A percentile compares a stretch with the other conserved stretches of the same genome.
Evolutionary conservation across 345 rosid genomes (phyloP).

Genomic region (Lumnitzera racemosa): DNA sequence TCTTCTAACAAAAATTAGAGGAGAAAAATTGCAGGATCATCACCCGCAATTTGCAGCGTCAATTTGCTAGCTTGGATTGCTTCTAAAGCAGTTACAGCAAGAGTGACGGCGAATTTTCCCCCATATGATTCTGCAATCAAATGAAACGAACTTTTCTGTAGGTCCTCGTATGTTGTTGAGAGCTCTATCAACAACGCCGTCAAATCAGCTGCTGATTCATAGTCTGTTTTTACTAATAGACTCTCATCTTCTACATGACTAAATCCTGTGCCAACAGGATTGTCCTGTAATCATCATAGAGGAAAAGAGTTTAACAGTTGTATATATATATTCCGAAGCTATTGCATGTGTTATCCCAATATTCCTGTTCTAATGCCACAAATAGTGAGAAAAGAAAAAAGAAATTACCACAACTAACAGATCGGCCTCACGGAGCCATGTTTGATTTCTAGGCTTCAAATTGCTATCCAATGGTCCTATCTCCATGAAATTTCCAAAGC

Average conservation of each 20-base stretch:
- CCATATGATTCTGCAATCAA: slow-evolving; percentile 45
- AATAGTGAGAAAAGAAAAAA: neutral
- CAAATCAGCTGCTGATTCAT: slow-evolving; percentile 40
- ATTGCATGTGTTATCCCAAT: neutral
- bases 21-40: too few species aligned
- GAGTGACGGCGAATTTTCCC: slow-evolving; percentile 41
- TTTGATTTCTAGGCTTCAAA: slow-evolving; percentile 26
- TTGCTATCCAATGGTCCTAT: slow-evolving; percentile 32
- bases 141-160: slow-evolving; percentile 31
- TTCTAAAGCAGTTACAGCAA: slow-evolving; percentile 23
- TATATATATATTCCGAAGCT: neutral
- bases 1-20: neutral
- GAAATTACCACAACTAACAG: slow-evolving; percentile 33
- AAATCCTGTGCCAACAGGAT: slow-evolving; percentile 40
- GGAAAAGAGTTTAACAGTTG: neutral
- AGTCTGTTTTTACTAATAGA: slow-evolving; percentile 28
- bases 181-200: slow-evolving; percentile 28
- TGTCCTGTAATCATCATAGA: slow-evolving; percentile 19
- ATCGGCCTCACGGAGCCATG: slow-evolving; percentile 43
- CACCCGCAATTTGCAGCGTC: slow-evolving; percentile 40
- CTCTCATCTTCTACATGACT: slow-evolving; percentile 29
- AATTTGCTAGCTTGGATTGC: slow-evolving; percentile 32
- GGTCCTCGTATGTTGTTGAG: slow-evolving; percentile 19
- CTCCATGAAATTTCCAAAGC: slow-evolving; percentile 32
- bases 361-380: neutral